Conservation (phyloP, 176 grass and related monocot species). For the Saccharum spontaneum region DNA sequence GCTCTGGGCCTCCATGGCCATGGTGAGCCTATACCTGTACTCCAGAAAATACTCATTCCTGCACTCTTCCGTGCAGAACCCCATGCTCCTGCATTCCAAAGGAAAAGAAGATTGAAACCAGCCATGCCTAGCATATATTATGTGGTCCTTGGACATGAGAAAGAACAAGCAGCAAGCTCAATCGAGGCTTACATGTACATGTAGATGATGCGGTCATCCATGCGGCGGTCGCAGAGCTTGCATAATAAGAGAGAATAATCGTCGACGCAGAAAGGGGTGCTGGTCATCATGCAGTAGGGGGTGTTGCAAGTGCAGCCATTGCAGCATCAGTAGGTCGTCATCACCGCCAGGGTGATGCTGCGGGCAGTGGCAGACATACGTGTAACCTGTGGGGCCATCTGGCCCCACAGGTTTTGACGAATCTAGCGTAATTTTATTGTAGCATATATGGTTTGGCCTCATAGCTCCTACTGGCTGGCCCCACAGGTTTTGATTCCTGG, state of each 20-base stretch:
- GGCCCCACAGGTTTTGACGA: too few species aligned
- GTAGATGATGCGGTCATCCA: background rate
- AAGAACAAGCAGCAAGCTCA: background rate
- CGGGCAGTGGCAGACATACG: too few species aligned
- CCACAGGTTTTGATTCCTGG: too few species aligned
- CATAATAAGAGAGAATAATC: background rate
- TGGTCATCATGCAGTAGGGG: background rate
- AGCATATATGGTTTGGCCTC: too few species aligned
- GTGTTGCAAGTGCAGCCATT: background rate
- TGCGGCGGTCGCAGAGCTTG: background rate
- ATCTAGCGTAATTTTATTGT: too few species aligned
- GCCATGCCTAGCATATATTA: background rate
- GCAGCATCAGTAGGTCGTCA: background rate
- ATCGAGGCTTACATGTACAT: background rate
- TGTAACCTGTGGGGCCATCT: too few species aligned
- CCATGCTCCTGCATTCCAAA: conserved; percentile 19
- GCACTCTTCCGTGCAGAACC: conserved; percentile 32
- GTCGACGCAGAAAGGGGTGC: background rate
- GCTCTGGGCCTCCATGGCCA: background rate
- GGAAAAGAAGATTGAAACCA: background rate
- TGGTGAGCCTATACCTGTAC: conserved; percentile 10
- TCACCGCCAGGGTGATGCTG: background rate
- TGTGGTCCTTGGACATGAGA: background rate
- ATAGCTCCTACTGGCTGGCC: too few species aligned
- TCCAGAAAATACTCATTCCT: conserved; percentile 35